A percentile compares a stretch with the other conserved stretches of the same genome.
Evolutionary conservation across 345 rosid genomes (phyloP).

Genomic region (Corchorus olitorius): DNA sequence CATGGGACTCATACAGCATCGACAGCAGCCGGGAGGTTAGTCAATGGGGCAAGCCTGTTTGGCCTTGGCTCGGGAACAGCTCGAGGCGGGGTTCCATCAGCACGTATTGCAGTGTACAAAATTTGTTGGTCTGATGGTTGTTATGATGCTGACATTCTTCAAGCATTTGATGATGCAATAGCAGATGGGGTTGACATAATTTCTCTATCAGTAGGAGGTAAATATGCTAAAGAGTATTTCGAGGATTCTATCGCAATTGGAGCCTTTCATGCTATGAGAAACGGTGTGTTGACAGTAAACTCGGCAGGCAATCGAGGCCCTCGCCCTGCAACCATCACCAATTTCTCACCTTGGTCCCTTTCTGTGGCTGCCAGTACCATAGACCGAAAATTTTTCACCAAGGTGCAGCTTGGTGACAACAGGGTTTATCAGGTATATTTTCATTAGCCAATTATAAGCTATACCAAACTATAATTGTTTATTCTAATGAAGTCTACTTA

Average conservation of each 20-base stretch:
- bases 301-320: constrained; percentile 36
- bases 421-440: constrained; percentile 28
- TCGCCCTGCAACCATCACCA: not conserved
- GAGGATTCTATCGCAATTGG: constrained; percentile 22
- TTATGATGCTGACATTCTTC: constrained; percentile 26
- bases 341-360: constrained; percentile 44
- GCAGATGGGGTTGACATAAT: constrained; percentile 36
- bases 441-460: not conserved
- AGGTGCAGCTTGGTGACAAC: constrained; percentile 34
- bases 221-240: not conserved
- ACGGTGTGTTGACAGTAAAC: constrained; percentile 33
- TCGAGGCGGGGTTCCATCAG: constrained; percentile 34
- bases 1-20: constrained; percentile 54
- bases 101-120: constrained; percentile 34
- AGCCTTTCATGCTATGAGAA: constrained; percentile 38
- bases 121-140: constrained; percentile 29
- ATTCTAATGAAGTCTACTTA: too few species aligned
- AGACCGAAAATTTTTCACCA: constrained; percentile 32
- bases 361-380: constrained; percentile 48
- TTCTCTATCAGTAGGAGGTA: constrained; percentile 22
- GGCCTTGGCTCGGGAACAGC: constrained; percentile 32
- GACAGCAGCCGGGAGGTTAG: constrained; percentile 35
- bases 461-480: too few species aligned
- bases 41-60: constrained; percentile 18
- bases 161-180: constrained; percentile 39